Percentiles rank a stretch among this genome's conserved stretches.
phyloP scores from a whole-genome alignment of 139 green algal species.

The Yamagishiella unicocca region DNA sequence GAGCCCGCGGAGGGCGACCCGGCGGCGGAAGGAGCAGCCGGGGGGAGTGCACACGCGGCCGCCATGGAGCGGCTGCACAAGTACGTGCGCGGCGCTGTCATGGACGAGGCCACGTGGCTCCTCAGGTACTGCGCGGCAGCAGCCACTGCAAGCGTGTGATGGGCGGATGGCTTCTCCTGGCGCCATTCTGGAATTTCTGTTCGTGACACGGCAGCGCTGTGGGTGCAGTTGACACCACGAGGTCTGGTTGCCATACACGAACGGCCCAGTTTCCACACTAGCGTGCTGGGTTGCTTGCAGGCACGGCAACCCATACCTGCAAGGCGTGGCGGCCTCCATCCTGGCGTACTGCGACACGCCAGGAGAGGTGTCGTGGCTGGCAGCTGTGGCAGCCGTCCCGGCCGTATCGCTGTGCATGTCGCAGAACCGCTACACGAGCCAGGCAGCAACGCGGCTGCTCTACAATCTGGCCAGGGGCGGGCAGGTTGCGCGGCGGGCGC shows the following conservation, averaged over 20 bases:
- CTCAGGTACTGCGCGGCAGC: too few species aligned
- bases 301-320: slow-evolving; percentile 53
- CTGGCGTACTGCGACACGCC: slow-evolving; percentile 55
- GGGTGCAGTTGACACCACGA: too few species aligned
- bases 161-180: too few species aligned
- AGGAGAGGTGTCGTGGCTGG: slow-evolving; percentile 55
- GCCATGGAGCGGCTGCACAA: slow-evolving; percentile 36
- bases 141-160: too few species aligned
- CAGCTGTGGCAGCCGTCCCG: slow-evolving; percentile 35
- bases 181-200: too few species aligned
- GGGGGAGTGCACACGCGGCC: background rate
- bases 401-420: slow-evolving; percentile 37
- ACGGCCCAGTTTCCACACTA: too few species aligned
- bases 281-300: too few species aligned
- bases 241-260: too few species aligned
- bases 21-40: background rate
- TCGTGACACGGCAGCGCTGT: too few species aligned
- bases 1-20: background rate
- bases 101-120: slow-evolving; percentile 53
- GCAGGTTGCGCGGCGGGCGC: slow-evolving; percentile 22
- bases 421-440: slow-evolving; percentile 54
- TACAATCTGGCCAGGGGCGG: slow-evolving; percentile 55
- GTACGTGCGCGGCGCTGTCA: slow-evolving; percentile 39
- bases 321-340: slow-evolving; percentile 56
- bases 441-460: slow-evolving; percentile 56